phyloP scores from a whole-genome alignment of 345 rosid genomes.

The Moringa oleifera region DNA sequence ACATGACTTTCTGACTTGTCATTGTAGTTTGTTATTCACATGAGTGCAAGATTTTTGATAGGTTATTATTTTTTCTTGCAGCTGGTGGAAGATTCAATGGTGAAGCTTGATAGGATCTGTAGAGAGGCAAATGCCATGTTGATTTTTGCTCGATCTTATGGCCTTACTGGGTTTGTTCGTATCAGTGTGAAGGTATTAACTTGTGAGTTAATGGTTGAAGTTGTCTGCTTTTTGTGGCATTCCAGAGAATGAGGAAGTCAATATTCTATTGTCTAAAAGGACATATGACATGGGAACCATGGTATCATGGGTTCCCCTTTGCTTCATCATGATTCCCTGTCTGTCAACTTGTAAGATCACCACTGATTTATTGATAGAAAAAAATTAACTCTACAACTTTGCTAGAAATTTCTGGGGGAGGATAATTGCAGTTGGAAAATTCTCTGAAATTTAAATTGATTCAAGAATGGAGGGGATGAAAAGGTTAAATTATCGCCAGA shows the following conservation, averaged over 20 bases:
- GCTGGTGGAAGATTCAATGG: constrained; percentile 82
- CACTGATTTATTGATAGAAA: background rate
- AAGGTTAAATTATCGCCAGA: background rate
- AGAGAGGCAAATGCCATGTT: constrained; percentile 78
- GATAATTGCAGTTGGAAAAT: background rate
- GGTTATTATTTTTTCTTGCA: constrained; percentile 31
- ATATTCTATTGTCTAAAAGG: background rate
- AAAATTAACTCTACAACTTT: background rate
- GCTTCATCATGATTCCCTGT: background rate
- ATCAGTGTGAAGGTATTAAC: constrained; percentile 73
- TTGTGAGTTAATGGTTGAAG: constrained; percentile 6
- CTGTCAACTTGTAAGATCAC: background rate
- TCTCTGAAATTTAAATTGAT: background rate
- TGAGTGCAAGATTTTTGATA: background rate
- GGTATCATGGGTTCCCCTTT: background rate
- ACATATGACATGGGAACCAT: background rate
- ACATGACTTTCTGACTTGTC: background rate
- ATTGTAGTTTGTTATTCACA: background rate
- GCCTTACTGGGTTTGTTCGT: constrained; percentile 86
- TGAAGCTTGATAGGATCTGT: constrained; percentile 82
- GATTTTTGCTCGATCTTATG: constrained; percentile 93
- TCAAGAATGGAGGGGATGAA: background rate
- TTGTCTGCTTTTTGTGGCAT: constrained; percentile 1
- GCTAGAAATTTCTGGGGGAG: background rate
- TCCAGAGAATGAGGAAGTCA: background rate